A percentile compares a stretch with the other conserved stretches of the same genome.
These are phyloP conservation scores for Eucalyptus viminalis DNA, from an alignment of 345 rosid genomes.

Conservation along the genomic window DNA sequence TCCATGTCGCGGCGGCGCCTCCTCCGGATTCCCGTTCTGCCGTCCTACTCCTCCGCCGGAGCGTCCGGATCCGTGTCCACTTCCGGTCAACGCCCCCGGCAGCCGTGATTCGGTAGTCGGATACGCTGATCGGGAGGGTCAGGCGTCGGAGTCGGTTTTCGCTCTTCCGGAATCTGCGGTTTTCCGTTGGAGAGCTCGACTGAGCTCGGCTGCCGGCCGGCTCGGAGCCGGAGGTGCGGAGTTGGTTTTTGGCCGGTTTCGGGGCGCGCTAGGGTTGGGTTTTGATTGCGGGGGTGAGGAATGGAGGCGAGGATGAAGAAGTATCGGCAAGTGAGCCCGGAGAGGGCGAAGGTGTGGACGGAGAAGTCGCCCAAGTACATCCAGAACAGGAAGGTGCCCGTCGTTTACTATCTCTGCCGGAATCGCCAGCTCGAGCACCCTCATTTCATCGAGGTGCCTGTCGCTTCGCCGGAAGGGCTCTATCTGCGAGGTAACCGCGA, in stretches of 20 bases:
- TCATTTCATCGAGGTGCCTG: constrained; percentile 84
- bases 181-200: background rate
- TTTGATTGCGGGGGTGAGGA: background rate
- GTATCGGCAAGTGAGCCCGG: constrained; percentile 79
- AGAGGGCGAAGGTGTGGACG: constrained; percentile 90
- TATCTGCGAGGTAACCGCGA: constrained; percentile 50
- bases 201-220: background rate
- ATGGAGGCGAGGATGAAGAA: constrained; percentile 80
- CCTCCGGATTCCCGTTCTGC: background rate
- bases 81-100: background rate
- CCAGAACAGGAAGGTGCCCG: constrained; percentile 56
- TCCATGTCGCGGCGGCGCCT: background rate
- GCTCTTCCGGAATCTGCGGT: background rate
- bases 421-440: constrained; percentile 99
- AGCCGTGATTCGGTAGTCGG: background rate
- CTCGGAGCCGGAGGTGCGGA: background rate
- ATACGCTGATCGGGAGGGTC: background rate
- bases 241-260: background rate
- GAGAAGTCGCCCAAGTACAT: constrained; percentile 88
- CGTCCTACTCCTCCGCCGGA: background rate
- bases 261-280: background rate
- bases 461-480: constrained; percentile 71
- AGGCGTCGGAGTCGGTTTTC: background rate
- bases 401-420: constrained; percentile 82
- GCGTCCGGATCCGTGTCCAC: background rate